Evolutionary conservation across 202 grass and related monocot species (phyloP), one percentile per base, ranked within the genome.

Genomic region (Zizania palustris): DNA sequence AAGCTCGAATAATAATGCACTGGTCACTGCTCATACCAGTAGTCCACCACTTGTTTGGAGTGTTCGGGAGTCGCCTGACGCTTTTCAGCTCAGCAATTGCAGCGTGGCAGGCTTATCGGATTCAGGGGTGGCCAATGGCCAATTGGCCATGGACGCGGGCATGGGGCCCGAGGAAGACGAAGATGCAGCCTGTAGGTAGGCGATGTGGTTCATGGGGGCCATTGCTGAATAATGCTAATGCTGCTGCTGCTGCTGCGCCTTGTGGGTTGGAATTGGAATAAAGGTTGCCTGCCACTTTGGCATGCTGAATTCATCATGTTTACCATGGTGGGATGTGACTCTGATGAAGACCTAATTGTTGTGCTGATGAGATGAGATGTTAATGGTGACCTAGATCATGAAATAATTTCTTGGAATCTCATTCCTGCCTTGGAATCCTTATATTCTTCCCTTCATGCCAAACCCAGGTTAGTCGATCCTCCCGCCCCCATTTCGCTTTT

Each of bases 91-190:
- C 60, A 45, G 76, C 76, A 54, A 16, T 35, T 6, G 36, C 37
- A 55, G 11, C 51, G 28, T 21, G 45, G n/a, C n/a, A n/a, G n/a
- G 44, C 74, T 66, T 73, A 55, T 67, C n/a, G n/a, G n/a, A n/a
- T n/a, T n/a, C 50, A 60, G 56, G 28, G 7, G 57, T 57, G 58
- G 46, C 18, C 73, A 18, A n/a, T n/a, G n/a, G n/a, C n/a, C n/a
- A n/a, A n/a, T n/a, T 57, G 58, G 46, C 18, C 73, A 18, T 50
- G 81, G 64, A 69, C 61, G 44, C 61, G 44, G 72, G 65, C 39
- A 63, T 64, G 0, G 6, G 48, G 65, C 28, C 28, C 28, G 28
- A 28, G 28, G 28, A 28, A 28, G 28, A 28, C 28, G 28, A 28
- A 28, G 28, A 28, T 28, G 28, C 28, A 28, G 28, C 28, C 28